Percentiles rank a stretch among this genome's conserved stretches.
Conservation (phyloP, 129 eudicot species). For the Erigeron canadensis region DNA sequence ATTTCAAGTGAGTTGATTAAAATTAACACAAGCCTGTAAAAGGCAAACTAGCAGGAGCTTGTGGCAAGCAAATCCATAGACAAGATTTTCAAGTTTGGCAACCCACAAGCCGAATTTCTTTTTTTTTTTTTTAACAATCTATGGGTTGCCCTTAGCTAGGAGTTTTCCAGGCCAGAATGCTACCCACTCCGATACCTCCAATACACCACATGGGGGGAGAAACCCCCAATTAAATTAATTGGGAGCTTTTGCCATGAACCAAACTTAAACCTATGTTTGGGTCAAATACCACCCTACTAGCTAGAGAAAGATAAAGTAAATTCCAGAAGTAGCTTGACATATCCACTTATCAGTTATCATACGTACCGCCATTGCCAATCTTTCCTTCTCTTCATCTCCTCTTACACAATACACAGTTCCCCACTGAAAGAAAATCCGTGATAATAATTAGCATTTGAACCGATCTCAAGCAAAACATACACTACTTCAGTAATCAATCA, state of each 20-base stretch:
- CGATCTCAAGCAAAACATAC: not conserved
- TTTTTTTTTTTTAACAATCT: no score
- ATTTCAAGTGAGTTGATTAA: not conserved
- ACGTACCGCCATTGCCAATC: constrained; percentile 77
- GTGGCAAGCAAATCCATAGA: not conserved
- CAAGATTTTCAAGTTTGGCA: not conserved
- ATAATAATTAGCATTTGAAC: not conserved
- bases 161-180: no score
- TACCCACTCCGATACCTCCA: no score
- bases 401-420: constrained; percentile 87
- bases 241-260: no score
- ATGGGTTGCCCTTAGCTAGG: no score
- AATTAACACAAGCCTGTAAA: not conserved
- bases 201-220: no score
- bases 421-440: constrained; percentile 53
- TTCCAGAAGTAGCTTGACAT: constrained; percentile 4
- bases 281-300: not conserved
- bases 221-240: no score
- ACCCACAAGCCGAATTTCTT: not conserved
- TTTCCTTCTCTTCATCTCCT: constrained; percentile 89
- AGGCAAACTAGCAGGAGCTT: not conserved
- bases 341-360: not conserved
- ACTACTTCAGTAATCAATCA: not conserved
- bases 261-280: no score
- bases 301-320: not conserved